These are phyloP conservation scores for Beauveria scarabaeidicola DNA, from an alignment of 2,329 filamentous ascomycete genomes.

Conservation along the genomic window DNA sequence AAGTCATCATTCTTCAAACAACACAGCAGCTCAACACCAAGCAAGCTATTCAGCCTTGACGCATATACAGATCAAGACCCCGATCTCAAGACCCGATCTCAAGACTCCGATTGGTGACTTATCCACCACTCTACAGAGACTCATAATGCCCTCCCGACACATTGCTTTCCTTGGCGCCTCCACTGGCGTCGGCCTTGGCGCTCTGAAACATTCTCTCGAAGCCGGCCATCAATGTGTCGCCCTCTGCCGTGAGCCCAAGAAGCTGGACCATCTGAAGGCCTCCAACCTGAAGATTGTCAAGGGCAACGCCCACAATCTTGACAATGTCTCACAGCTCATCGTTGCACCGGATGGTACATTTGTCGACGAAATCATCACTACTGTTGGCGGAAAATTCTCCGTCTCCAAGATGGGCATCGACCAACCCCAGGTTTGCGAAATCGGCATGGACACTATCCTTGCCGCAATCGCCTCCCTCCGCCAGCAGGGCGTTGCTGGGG, in stretches of 20 bases:
- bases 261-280: slow-evolving; percentile 32
- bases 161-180: slow-evolving; percentile 47
- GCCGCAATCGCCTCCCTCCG: slow-evolving; percentile 27
- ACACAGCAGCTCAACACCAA: neutral
- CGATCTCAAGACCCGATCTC: neutral
- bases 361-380: slow-evolving; percentile 38
- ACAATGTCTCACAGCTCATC: slow-evolving; percentile 25
- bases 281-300: slow-evolving; percentile 34
- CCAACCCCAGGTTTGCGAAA: slow-evolving; percentile 40
- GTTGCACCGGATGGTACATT: slow-evolving; percentile 26
- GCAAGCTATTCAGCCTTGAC: neutral
- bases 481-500: slow-evolving; percentile 17
- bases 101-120: neutral
- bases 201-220: slow-evolving; percentile 36
- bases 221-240: slow-evolving; percentile 39
- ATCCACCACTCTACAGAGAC: neutral
- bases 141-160: slow-evolving; percentile 17
- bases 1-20: neutral
- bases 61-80: neutral
- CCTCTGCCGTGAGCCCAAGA: slow-evolving; percentile 41
- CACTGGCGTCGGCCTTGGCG: slow-evolving; percentile 38
- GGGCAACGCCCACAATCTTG: slow-evolving; percentile 39
- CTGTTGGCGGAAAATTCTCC: slow-evolving; percentile 33
- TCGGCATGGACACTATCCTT: slow-evolving; percentile 35
- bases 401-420: slow-evolving; percentile 29